phyloP scores from a whole-genome alignment of 2,329 filamentous ascomycete species.

The Trichoderma aggressivum region DNA sequence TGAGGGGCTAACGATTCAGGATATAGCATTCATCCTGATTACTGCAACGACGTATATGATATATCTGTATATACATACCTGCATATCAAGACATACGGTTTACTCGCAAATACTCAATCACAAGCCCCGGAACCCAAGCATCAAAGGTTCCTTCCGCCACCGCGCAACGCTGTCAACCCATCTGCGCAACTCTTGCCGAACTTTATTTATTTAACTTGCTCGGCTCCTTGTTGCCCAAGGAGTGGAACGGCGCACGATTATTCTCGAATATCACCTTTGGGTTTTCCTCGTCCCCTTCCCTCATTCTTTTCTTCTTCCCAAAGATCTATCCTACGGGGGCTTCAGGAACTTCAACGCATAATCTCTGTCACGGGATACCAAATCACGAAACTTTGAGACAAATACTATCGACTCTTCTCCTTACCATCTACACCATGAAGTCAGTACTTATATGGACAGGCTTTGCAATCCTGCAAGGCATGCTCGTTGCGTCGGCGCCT shows the following conservation, averaged over 20 bases:
- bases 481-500: slow-evolving; percentile 26
- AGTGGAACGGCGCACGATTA: neutral
- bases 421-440: slow-evolving; percentile 8
- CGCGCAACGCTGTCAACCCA: neutral
- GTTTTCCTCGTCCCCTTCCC: neutral
- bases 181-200: neutral
- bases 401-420: neutral
- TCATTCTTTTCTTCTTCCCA: neutral
- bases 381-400: neutral
- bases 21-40: neutral
- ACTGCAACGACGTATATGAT: neutral
- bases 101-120: neutral
- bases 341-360: neutral
- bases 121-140: neutral
- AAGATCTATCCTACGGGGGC: neutral
- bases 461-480: slow-evolving; percentile 17
- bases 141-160: neutral
- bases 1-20: neutral
- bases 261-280: neutral
- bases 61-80: neutral
- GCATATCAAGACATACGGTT: neutral
- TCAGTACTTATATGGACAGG: slow-evolving; percentile 5
- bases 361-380: neutral
- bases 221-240: neutral
- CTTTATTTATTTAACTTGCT: neutral